phyloP scores from a whole-genome alignment of 306 rosid species.

The Cucurbita pepo region DNA sequence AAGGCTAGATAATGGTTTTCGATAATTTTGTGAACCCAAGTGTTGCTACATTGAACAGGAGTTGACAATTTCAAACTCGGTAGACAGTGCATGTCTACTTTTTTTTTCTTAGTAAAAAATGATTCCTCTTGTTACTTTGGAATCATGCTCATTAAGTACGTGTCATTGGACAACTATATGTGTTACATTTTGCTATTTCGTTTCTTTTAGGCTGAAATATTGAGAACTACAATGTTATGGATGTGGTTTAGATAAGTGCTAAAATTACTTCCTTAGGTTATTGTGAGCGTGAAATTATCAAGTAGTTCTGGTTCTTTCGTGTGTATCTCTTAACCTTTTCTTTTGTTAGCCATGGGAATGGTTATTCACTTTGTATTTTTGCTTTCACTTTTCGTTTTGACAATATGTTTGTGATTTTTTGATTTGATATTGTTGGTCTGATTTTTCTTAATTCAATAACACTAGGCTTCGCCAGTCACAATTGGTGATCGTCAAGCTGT shows the following conservation, averaged over 20 bases:
- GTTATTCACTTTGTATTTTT: neutral
- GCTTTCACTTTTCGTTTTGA: neutral
- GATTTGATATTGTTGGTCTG: neutral
- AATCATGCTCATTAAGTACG: neutral
- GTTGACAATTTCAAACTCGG: neutral
- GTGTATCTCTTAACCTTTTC: neutral
- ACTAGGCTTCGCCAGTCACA: conserved; percentile 61
- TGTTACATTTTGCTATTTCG: neutral
- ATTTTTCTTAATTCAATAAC: conserved; percentile 3
- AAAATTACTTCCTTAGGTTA: neutral
- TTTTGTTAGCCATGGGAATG: neutral
- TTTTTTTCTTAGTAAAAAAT: neutral
- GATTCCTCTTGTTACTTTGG: neutral
- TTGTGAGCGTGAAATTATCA: neutral
- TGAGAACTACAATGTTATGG: neutral
- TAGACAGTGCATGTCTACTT: neutral
- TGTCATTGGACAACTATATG: neutral
- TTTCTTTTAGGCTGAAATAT: neutral
- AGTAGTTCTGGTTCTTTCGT: neutral
- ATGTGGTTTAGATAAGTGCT: neutral
- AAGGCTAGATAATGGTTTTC: neutral
- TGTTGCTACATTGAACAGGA: neutral
- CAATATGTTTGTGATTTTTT: neutral
- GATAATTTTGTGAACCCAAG: neutral
- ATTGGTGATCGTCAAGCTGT: conserved; percentile 66